These are phyloP conservation scores for Aspergillus quadrilineatus DNA, from an alignment of 2,329 filamentous ascomycete genomes.

Conservation along the genomic window DNA sequence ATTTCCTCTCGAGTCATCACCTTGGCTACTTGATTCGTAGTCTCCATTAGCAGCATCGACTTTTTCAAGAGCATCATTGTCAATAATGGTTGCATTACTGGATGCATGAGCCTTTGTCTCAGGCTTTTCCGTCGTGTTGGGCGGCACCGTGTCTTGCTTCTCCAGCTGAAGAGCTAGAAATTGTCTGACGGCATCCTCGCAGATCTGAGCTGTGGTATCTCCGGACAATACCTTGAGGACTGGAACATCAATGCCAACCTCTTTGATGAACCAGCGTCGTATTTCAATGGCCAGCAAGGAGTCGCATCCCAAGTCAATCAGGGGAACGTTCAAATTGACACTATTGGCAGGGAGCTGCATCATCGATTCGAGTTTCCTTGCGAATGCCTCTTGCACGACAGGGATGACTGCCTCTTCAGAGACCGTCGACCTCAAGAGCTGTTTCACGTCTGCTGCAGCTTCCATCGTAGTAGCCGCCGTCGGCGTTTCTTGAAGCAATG, in stretches of 20 bases:
- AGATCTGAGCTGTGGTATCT: neutral
- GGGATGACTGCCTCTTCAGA: neutral
- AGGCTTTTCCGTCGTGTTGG: no score
- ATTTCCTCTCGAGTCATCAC: no score
- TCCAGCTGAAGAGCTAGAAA: neutral
- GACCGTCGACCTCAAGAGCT: no score
- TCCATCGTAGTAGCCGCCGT: no score
- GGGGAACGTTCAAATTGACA: neutral
- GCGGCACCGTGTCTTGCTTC: no score
- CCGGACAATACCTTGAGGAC: neutral
- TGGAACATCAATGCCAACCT: neutral
- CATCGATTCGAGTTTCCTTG: neutral
- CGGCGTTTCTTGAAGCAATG: no score
- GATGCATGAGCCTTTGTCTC: no score
- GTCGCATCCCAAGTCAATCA: neutral
- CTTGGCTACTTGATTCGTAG: no score
- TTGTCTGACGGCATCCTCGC: neutral
- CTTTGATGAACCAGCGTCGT: neutral
- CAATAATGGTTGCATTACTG: no score
- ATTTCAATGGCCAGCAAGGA: neutral
- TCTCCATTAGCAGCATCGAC: no score
- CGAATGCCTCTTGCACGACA: neutral
- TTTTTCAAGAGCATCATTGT: no score
- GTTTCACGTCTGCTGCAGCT: no score
- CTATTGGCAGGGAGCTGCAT: neutral